Conservation (phyloP, 139 green algal genomes). For the Eudorina sp. region DNA sequence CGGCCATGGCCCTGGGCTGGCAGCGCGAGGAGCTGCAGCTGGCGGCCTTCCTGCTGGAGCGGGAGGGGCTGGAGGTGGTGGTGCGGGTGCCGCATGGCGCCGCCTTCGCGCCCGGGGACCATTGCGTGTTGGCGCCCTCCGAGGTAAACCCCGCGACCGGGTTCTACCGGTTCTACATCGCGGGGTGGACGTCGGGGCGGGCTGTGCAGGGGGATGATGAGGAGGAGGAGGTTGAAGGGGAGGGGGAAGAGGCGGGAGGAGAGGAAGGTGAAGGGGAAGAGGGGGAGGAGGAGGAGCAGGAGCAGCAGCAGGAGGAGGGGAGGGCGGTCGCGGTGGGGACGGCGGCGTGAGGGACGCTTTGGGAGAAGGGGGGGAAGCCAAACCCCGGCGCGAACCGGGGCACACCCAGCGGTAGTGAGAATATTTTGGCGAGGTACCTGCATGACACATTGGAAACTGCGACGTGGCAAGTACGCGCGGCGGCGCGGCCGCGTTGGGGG, state of each 20-base stretch:
- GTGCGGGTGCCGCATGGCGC: constrained; percentile 42
- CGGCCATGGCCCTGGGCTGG: constrained; percentile 74
- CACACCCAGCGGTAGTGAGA: too few relatives aligned
- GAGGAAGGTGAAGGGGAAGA: not conserved
- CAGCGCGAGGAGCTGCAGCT: constrained; percentile 72
- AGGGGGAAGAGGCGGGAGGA: not conserved
- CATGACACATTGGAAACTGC: too few relatives aligned
- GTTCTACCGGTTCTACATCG: not conserved
- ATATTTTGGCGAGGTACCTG: too few relatives aligned
- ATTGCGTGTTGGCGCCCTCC: not conserved
- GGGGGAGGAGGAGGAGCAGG: not conserved
- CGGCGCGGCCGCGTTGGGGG: too few relatives aligned
- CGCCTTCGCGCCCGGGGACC: not conserved
- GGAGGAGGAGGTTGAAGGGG: not conserved
- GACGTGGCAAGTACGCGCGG: too few relatives aligned
- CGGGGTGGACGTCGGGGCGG: constrained; percentile 7
- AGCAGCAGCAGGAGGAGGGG: too few relatives aligned
- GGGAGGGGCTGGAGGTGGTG: constrained; percentile 78
- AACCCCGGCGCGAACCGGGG: too few relatives aligned
- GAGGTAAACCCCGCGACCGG: constrained; percentile 10
- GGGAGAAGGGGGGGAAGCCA: too few relatives aligned
- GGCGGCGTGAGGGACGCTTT: too few relatives aligned
- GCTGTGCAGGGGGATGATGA: not conserved
- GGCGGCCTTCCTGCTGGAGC: constrained; percentile 72
- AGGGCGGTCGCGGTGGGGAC: too few relatives aligned